Conservation (phyloP, 225 moss, liverwort and hornwort genomes). For the Ulota crispa region DNA sequence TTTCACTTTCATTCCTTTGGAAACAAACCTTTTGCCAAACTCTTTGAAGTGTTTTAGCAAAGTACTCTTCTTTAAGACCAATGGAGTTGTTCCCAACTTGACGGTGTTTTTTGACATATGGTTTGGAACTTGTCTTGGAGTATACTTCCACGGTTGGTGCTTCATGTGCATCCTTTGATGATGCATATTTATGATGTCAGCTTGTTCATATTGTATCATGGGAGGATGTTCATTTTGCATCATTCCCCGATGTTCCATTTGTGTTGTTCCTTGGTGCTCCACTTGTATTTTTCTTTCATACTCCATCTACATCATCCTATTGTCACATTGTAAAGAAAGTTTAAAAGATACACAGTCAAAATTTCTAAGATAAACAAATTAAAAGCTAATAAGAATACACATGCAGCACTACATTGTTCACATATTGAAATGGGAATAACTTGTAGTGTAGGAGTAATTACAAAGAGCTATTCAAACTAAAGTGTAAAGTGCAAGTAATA, state of each 20-base stretch:
- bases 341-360: rapidly evolving
- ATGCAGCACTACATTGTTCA: too few species aligned
- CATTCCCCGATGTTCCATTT: background rate
- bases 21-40: background rate
- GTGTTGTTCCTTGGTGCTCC: rapidly evolving
- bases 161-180: background rate
- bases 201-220: background rate
- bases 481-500: too few species aligned
- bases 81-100: background rate
- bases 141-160: background rate
- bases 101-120: background rate
- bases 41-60: background rate
- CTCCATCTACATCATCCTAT: background rate
- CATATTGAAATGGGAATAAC: too few species aligned
- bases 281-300: background rate
- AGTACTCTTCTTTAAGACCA: background rate
- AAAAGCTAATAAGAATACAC: too few species aligned
- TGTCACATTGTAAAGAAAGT: background rate
- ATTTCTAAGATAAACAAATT: too few species aligned
- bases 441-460: too few species aligned
- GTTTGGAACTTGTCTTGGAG: background rate
- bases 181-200: background rate
- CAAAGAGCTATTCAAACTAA: too few species aligned
- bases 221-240: background rate
- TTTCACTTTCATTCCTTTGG: background rate